Evolutionary conservation across 2,329 filamentous ascomycete genomes (phyloP).

Genomic region (Paraconiothyrium sp.): DNA sequence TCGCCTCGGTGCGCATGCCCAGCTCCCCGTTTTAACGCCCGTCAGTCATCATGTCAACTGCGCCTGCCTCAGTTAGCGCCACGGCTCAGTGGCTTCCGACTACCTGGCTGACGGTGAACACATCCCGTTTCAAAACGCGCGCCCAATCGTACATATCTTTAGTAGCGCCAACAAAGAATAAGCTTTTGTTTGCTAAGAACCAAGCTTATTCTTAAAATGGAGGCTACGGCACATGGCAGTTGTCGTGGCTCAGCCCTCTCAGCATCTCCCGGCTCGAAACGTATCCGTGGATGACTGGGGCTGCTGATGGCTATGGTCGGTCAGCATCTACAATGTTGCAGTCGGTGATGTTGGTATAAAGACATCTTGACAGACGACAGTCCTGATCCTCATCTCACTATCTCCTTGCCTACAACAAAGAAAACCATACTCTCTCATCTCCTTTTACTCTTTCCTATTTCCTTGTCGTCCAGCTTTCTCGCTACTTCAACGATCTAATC

Average conservation of each 20-base stretch:
- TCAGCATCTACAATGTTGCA: slow-evolving; percentile 7
- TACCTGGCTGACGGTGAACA: slow-evolving; percentile 18
- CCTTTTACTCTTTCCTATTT: slow-evolving; percentile 29
- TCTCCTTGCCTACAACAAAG: slow-evolving; percentile 39
- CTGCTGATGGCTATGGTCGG: not conserved
- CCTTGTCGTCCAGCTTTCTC: slow-evolving; percentile 23
- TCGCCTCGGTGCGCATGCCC: not conserved
- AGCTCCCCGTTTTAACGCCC: slow-evolving; percentile 6
- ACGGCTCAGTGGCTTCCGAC: slow-evolving; percentile 15
- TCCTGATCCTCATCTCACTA: slow-evolving; percentile 25
- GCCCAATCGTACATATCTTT: slow-evolving; percentile 23
- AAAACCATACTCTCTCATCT: slow-evolving; percentile 38
- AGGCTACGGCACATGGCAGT: slow-evolving; percentile 2
- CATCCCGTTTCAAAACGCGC: slow-evolving; percentile 19
- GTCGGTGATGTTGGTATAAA: slow-evolving; percentile 34
- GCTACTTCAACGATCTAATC: slow-evolving; percentile 26
- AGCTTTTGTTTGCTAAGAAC: slow-evolving; percentile 16
- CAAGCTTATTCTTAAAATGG: slow-evolving; percentile 23
- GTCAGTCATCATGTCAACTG: slow-evolving; percentile 14
- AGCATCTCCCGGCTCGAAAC: slow-evolving; percentile 14
- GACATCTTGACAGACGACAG: slow-evolving; percentile 13
- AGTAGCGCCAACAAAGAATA: slow-evolving; percentile 2
- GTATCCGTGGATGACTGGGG: slow-evolving; percentile 11
- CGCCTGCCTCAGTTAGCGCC: slow-evolving; percentile 23
- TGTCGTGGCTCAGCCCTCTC: slow-evolving; percentile 13